A percentile compares a stretch with the other conserved stretches of the same genome.
Evolutionary conservation across 2,329 filamentous ascomycete genomes (phyloP).

Genomic region (Orbilia ellipsospora): DNA sequence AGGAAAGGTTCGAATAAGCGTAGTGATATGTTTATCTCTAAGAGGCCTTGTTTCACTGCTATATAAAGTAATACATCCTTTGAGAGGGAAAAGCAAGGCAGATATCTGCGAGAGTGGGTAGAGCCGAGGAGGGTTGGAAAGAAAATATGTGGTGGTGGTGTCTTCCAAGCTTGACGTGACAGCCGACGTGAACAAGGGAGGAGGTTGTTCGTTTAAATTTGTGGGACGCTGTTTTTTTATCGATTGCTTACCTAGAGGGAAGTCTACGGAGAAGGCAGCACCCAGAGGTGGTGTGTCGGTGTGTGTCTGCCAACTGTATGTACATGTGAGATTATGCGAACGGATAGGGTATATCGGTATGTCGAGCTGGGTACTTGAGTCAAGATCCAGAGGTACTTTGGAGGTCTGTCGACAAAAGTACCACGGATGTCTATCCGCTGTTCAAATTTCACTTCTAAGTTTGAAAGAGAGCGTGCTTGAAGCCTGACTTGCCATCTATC

Average conservation of each 20-base stretch:
- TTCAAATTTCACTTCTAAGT: neutral
- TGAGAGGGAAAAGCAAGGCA: neutral
- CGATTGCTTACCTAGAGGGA: neutral
- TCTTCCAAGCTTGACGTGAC: neutral
- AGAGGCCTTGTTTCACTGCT: slow-evolving; percentile 55
- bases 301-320: slow-evolving; percentile 45
- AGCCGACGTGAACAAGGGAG: slow-evolving; percentile 6
- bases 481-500: neutral
- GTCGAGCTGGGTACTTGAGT: slow-evolving; percentile 26
- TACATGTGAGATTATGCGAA: slow-evolving; percentile 54
- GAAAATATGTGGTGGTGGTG: neutral
- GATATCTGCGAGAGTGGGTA: slow-evolving; percentile 8
- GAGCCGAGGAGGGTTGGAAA: neutral
- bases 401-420: slow-evolving; percentile 26
- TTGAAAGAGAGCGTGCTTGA: neutral
- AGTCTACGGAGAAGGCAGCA: neutral
- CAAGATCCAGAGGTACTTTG: slow-evolving; percentile 27
- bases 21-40: slow-evolving; percentile 53
- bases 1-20: slow-evolving; percentile 45
- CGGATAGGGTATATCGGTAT: slow-evolving; percentile 51
- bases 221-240: neutral
- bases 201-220: slow-evolving; percentile 9
- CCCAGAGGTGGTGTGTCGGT: neutral
- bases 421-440: slow-evolving; percentile 14
- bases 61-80: slow-evolving; percentile 53